phyloP scores from a whole-genome alignment of 805 yeast species.

The Myxozyma vanderwaltii region DNA sequence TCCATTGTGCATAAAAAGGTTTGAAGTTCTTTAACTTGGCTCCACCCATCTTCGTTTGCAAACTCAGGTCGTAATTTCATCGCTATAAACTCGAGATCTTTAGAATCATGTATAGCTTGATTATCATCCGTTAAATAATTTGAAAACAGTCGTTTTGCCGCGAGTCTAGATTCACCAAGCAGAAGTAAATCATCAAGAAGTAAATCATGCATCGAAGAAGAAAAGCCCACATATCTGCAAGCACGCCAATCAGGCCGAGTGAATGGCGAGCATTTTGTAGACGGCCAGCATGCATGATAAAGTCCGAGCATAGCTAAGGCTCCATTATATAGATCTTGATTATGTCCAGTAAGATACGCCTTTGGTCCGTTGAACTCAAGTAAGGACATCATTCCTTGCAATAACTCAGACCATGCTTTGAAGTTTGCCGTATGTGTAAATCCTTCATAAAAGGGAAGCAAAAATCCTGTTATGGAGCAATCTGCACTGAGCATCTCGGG shows the following conservation, averaged over 20 bases:
- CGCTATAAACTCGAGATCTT: too few relatives aligned
- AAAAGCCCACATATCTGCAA: neutral
- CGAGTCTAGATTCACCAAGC: neutral
- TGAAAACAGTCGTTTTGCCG: neutral
- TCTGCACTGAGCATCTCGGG: neutral
- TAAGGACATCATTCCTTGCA: neutral
- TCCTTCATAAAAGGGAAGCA: slow-evolving; percentile 1
- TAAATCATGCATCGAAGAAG: neutral
- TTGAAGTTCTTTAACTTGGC: neutral
- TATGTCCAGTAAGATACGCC: neutral
- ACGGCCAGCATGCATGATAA: neutral
- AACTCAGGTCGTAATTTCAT: neutral
- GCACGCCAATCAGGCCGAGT: neutral
- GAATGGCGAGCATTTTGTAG: neutral
- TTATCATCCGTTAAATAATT: neutral
- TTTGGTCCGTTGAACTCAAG: neutral
- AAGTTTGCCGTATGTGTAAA: neutral
- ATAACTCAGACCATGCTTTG: neutral
- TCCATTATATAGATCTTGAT: neutral
- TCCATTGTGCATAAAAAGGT: neutral
- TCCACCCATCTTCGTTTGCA: neutral
- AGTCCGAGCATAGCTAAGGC: neutral
- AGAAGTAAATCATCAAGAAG: neutral
- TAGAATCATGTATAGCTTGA: neutral
- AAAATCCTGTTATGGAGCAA: neutral